Base-by-base conservation (phyloP, 179 eudicot species). In the Camellia oleifera region DNA sequence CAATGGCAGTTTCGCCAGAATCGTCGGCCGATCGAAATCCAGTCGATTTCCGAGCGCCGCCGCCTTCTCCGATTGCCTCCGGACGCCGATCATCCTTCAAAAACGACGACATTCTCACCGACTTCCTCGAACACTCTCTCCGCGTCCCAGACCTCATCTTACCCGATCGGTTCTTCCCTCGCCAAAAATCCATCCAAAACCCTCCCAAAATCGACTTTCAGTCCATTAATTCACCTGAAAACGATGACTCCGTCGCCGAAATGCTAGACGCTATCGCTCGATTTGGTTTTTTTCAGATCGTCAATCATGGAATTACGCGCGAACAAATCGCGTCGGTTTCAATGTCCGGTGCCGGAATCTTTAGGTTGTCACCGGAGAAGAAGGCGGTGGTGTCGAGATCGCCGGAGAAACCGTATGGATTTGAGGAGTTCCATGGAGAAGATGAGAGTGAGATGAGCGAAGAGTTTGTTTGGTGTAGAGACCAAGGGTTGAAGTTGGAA, bases 51-150 rank as follows among this genome's bases (percentile, higher is more conserved):
- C 92, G 92, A 2, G 98, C 98, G 0, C 97, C 98, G 7, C 98
- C 98, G 3, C 98, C 98, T 4, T 93, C 98, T 5, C 98, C 98
- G 7, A 83, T 88, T 1, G 94, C 88, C 5, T 79, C 93, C 17
- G 90, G 93, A 71, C 90, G 97, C 42, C 84, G 97, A 3, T 90
- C 96, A 40, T 86, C 94, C 3, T 88, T 90, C 68, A 71, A 91
- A 0, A 94, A 94, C 79, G 98, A 93, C 7, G 96, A 86, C 20
- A 82, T 90, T 61, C 80, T 94, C 20, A 79, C 97, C 0, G 90
- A 93, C 3, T 94, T 86, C 72, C 91, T 94, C 10, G 89, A 91
- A 46, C 85, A 82, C 53, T 84, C 93, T 1, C 92, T 90, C 44
- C 87, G 83, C 26, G 96, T 93, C 44, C 98, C 98, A 0, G 91